Conservation (phyloP, 1,284 basidiomycete genomes). For the Trametes hirsuta region DNA sequence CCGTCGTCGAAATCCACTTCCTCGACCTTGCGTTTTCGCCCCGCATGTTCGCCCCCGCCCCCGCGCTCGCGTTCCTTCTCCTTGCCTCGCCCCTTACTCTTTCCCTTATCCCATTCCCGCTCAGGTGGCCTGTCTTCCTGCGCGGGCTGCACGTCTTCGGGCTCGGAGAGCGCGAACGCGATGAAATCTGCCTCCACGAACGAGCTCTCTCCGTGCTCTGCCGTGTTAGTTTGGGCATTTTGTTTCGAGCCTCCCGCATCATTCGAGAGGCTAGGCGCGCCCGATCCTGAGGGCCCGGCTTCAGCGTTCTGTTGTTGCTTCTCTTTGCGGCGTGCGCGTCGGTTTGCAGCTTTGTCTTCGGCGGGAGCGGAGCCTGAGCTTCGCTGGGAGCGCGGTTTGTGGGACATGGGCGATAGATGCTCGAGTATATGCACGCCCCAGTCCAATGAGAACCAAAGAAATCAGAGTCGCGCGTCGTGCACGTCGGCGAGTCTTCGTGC, state of each 20-base stretch:
- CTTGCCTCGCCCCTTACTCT: conserved; percentile 32
- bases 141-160: conserved; percentile 36
- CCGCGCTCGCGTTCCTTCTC: conserved; percentile 34
- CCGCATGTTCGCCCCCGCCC: conserved; percentile 30
- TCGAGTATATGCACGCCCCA: too few relatives aligned
- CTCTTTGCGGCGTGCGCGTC: conserved; percentile 27
- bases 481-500: too few relatives aligned
- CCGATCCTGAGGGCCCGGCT: conserved; percentile 25
- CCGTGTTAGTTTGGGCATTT: neutral
- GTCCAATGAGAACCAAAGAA: too few relatives aligned
- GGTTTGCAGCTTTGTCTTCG: conserved; percentile 19
- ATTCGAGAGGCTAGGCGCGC: neutral
- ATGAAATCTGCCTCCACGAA: conserved; percentile 62
- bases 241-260: neutral
- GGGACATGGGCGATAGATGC: conserved; percentile 1
- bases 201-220: conserved; percentile 1
- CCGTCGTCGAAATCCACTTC: conserved; percentile 53
- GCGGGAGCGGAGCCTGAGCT: conserved; percentile 11
- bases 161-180: conserved; percentile 47
- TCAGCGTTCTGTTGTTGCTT: conserved; percentile 20
- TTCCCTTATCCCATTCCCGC: conserved; percentile 49
- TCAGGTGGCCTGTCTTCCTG: conserved; percentile 36
- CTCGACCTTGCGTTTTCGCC: conserved; percentile 48
- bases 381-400: conserved; percentile 17
- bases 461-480: too few relatives aligned